Base-by-base conservation (phyloP, 2,329 filamentous ascomycete species). In the Penicillium sp. region DNA sequence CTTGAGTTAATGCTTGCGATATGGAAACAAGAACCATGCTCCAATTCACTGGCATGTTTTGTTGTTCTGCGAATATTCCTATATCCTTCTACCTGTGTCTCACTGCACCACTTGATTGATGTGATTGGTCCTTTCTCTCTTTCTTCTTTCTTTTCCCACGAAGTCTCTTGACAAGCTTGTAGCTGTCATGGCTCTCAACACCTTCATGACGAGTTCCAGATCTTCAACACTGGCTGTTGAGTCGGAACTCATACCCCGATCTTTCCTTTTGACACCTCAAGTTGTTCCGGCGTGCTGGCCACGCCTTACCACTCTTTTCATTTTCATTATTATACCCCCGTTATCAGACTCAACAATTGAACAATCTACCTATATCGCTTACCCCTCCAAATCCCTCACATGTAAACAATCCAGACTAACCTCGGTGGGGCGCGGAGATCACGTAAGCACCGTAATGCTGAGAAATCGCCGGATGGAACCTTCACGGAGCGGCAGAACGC, bases 381-480 rank as follows among this genome's bases (percentile, higher is more conserved):
- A 47, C 2, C 18, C 4, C 14, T 34, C 16, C 14, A 36, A 18
- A 5, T 22, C 11, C 10, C 31, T 9, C 31, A 34, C 31, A 34
- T 34, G 31, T 34, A 34, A 34, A 34, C 31, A 34, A 11, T 11
- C 9, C 9, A 34, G 31, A n/a, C 34, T n/a, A n/a, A 36, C 34
- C 34, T 36, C 34, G 34, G 34, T 27, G 24, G 24, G 24, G 24
- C 24, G 24, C 13, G 31, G 10, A 34, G 38, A 55, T 60, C 58
- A 62, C 59, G 55, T 62, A 55, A 49, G 45, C 48, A 27, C 4
- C 24, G 24, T 27, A 27, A 27, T 49, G 43, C 45, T 56, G 54
- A 56, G 54, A 51, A 53, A 56, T 52, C 54, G 27, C 18, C 24
- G 5, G 44, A 43, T 21, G 36, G 44, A 52, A 42, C 29, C 13